Base-by-base conservation (phyloP, 805 yeast species). In the Wickerhamomyces bisporus region DNA sequence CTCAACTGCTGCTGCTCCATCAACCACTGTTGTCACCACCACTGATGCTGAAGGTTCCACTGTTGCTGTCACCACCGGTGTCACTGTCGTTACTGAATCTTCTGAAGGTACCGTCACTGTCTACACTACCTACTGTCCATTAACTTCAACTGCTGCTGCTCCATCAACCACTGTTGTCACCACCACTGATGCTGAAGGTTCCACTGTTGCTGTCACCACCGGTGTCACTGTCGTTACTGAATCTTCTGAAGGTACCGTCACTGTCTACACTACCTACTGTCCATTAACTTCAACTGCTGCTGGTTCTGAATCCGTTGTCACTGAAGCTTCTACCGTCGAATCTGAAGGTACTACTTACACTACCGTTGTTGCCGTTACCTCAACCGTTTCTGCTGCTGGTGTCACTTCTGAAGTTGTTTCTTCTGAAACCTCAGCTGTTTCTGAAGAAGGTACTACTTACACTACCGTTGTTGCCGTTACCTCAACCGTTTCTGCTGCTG, bases 181-280 rank as follows among this genome's bases (percentile, higher is more conserved):
- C 9, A 26, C 35, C 16, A 25, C 30, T 15, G 41, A 26, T 11
- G 29, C 25, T 25, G 39, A 26, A 18, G 48, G 48, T 31, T n/a
- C 13, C 2, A 38, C 27, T 19, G 19, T 41, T 4, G 36, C 37
- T 7, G 25, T 25, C 20, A 35, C 46, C 34, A 33, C 51, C 32
- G 42, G 30, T 31, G 43, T 31, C 30, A 30, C 47, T 24, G 37
- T 25, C 17, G 32, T 47, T 25, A 36, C 44, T 30, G 37, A 44
- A 30, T 35, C 35, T 14, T 15, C 19, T 9, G 13, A 13, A 26
- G 34, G 32, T 21, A 16, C 37, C 27, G 29, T 21, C 18, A 34
- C 44, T 9, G 16, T 43, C 57, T 66, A 47, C 52, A 57, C 55
- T 39, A 55, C 47, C 45, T 62, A 34, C 60, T 58, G 39, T 26